Percentiles rank a stretch among this genome's conserved stretches.
These are phyloP conservation scores for Amylocarpus encephaloides DNA, from an alignment of 2,329 filamentous ascomycete genomes.

Conservation along the genomic window DNA sequence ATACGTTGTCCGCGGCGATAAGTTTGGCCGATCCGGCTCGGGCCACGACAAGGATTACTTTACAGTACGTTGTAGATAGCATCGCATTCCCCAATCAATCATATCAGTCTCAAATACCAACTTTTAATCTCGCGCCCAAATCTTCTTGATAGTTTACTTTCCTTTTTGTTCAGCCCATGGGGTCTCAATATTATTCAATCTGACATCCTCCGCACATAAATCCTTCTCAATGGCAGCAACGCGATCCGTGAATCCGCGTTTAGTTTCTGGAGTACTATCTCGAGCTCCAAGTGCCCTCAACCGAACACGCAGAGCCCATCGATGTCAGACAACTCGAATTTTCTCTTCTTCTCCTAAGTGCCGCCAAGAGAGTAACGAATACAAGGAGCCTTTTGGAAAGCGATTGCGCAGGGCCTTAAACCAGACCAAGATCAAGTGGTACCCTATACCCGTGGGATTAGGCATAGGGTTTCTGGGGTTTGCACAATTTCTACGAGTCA, in stretches of 20 bases:
- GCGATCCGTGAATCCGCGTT: constrained; percentile 11
- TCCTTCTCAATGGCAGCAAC: constrained; percentile 10
- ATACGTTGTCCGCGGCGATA: constrained; percentile 1
- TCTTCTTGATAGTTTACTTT: not conserved
- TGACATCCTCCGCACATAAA: not conserved
- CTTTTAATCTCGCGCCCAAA: constrained; percentile 6
- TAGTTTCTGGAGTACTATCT: constrained; percentile 3
- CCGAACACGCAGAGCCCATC: not conserved
- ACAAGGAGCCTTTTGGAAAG: constrained; percentile 29
- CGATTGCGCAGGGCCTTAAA: constrained; percentile 51
- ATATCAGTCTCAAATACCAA: not conserved
- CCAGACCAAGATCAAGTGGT: constrained; percentile 64
- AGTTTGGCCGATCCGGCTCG: not conserved
- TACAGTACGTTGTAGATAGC: too few relatives aligned
- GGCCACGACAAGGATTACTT: too few relatives aligned
- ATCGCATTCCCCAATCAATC: not conserved
- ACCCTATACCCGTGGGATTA: constrained; percentile 62
- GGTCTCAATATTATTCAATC: not conserved
- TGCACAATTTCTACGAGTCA: constrained; percentile 57
- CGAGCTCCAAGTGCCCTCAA: constrained; percentile 1
- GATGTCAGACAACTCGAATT: constrained; percentile 18
- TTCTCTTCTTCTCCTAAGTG: constrained; percentile 27
- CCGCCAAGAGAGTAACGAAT: constrained; percentile 21
- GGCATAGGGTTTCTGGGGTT: constrained; percentile 62
- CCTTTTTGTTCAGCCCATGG: not conserved